phyloP scores from a whole-genome alignment of 768 basidiomycete species.

The Imleria badia region DNA sequence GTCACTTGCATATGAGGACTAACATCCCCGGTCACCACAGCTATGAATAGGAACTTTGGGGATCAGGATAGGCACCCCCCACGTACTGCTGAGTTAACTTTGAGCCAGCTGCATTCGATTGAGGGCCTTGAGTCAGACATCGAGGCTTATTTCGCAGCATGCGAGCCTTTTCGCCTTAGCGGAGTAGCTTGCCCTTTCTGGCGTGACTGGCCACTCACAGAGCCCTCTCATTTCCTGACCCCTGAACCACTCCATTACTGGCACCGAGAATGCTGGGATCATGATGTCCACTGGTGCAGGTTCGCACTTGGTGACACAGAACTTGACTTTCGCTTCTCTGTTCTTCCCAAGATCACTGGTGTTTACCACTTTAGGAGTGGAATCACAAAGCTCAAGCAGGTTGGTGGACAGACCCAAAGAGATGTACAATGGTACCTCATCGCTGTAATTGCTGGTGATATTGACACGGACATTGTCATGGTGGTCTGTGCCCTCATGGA shows the following conservation, averaged over 20 bases:
- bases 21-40: not conserved
- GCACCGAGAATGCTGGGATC: not conserved
- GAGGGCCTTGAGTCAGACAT: not conserved
- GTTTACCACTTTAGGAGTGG: conserved; percentile 39
- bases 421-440: conserved; percentile 39
- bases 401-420: conserved; percentile 38
- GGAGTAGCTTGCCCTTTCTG: not conserved
- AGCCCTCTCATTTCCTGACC: not conserved
- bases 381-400: conserved; percentile 42
- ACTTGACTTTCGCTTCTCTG: conserved; percentile 4
- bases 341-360: conserved; percentile 16
- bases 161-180: not conserved
- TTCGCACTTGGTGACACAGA: not conserved
- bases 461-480: no score
- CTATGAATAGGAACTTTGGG: not conserved
- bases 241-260: not conserved
- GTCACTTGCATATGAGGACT: not conserved
- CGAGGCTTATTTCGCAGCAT: not conserved
- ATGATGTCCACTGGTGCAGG: not conserved
- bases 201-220: not conserved
- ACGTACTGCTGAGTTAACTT: not conserved
- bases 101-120: not conserved
- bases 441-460: conserved; percentile 32
- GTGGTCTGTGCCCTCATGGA: no score
- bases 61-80: not conserved